Conservation (phyloP, 148 eudicot genomes). For the Hydrangea macrophylla region DNA sequence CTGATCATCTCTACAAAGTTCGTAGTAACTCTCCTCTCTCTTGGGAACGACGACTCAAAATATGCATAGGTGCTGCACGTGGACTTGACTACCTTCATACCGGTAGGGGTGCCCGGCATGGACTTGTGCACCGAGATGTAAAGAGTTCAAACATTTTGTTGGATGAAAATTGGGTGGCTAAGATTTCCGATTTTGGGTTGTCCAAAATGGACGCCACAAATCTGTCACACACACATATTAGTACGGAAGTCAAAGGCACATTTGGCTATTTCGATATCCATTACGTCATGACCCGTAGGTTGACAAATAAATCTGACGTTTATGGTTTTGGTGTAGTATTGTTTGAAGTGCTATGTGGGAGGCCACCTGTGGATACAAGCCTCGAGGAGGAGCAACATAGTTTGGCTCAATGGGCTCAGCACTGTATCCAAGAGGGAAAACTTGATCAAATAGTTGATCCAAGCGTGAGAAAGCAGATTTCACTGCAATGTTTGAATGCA, state of each 20-base stretch:
- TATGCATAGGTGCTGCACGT: conserved; percentile 17
- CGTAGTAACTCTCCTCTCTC: background rate
- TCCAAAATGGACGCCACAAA: too few species aligned
- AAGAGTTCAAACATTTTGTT: conserved; percentile 16
- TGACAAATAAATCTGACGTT: conserved; percentile 18
- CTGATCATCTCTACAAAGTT: too few species aligned
- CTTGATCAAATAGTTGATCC: background rate
- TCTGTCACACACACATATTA: conserved; percentile 8
- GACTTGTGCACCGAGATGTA: conserved; percentile 17
- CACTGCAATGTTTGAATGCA: background rate
- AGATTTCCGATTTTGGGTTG: too few species aligned
- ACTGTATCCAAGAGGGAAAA: conserved; percentile 15
- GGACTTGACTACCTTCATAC: conserved; percentile 19
- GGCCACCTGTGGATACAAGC: conserved; percentile 4
- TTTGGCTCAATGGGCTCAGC: conserved; percentile 14
- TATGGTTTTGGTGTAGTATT: conserved; percentile 16
- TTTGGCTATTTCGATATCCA: conserved; percentile 17
- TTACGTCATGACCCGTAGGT: conserved; percentile 10
- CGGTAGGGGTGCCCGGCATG: conserved; percentile 1
- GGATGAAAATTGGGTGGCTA: too few species aligned
- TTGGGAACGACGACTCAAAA: conserved; percentile 14
- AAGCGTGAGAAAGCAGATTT: conserved; percentile 1
- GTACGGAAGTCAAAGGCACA: conserved; percentile 17
- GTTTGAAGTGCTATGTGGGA: too few species aligned
- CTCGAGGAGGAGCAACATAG: conserved; percentile 5